Percentiles rank a stretch among this genome's conserved stretches.
phyloP scores from a whole-genome alignment of 306 rosid genomes.

The Lathyrus tuberosus region DNA sequence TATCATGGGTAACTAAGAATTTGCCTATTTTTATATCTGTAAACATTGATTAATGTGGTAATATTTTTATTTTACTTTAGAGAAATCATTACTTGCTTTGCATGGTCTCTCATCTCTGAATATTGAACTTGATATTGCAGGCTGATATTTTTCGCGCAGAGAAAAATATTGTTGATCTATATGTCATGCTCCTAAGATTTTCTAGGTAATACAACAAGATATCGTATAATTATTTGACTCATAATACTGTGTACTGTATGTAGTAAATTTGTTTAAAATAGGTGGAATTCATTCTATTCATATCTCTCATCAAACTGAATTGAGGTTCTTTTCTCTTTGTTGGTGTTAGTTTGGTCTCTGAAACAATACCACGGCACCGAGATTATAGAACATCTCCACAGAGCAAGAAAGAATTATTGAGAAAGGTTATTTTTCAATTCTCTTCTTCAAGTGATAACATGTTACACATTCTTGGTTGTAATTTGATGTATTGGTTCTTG shows the following conservation, averaged over 20 bases:
- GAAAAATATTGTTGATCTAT: conserved; percentile 80
- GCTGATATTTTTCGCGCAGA: conserved; percentile 90
- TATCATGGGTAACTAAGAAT: no score
- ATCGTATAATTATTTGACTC: conserved; percentile 1
- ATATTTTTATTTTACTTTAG: not conserved
- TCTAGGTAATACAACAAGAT: conserved; percentile 65
- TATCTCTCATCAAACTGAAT: conserved; percentile 26
- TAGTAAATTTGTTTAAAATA: conserved; percentile 23
- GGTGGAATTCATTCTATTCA: conserved; percentile 26
- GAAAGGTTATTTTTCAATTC: conserved; percentile 53
- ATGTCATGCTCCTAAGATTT: conserved; percentile 85
- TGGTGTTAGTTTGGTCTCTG: conserved; percentile 69
- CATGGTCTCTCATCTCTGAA: conserved; percentile 20
- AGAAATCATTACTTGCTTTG: conserved; percentile 21
- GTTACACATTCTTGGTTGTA: not conserved
- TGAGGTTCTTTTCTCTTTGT: conserved; percentile 33
- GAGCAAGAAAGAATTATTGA: conserved; percentile 62
- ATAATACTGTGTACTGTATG: not conserved
- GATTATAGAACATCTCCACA: conserved; percentile 65
- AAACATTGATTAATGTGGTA: not conserved
- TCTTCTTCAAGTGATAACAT: conserved; percentile 13
- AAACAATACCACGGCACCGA: conserved; percentile 83
- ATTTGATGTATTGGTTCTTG: conserved; percentile 41
- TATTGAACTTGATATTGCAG: conserved; percentile 51
- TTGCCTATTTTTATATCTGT: not conserved